Conservation (phyloP, 1,284 basidiomycete species). For the Sanguinoderma infundibulare region DNA sequence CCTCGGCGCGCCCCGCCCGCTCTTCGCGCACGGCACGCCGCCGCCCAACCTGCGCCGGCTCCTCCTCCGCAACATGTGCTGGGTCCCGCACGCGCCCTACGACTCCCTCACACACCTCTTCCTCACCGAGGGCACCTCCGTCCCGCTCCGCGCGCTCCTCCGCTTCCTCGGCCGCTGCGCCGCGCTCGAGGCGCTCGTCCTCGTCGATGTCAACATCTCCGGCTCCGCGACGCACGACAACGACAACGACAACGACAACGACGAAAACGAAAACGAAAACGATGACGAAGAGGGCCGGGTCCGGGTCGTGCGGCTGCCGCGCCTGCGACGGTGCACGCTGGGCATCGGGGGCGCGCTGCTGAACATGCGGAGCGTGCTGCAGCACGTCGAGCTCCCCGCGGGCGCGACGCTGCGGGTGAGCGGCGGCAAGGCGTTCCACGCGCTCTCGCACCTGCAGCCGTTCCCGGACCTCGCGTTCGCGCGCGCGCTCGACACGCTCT, state of each 20-base stretch:
- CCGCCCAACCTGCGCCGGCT: conserved; percentile 11
- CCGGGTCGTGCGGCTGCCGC: too few relatives aligned
- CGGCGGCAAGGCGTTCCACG: conserved; percentile 17
- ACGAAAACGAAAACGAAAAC: too few relatives aligned
- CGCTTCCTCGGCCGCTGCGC: conserved; percentile 17
- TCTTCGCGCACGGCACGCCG: conserved; percentile 10
- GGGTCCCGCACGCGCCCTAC: conserved; percentile 14
- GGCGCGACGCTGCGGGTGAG: conserved; percentile 11
- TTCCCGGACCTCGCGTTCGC: conserved; percentile 19
- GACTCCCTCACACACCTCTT: conserved; percentile 19
- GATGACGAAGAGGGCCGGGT: too few relatives aligned
- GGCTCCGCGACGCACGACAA: neutral
- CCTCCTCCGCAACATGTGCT: conserved; percentile 19
- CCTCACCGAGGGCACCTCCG: conserved; percentile 14
- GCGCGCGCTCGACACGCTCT: conserved; percentile 11
- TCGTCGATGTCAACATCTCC: conserved; percentile 22
- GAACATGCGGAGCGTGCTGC: conserved; percentile 19
- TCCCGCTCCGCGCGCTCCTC: conserved; percentile 15
- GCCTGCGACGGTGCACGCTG: conserved; percentile 13
- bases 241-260: conserved; percentile 1
- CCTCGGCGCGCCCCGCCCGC: neutral
- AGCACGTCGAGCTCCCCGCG: conserved; percentile 12
- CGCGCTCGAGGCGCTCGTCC: conserved; percentile 12
- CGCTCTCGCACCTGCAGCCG: conserved; percentile 15
- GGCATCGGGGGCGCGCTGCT: conserved; percentile 18